Percentiles rank a stretch among this genome's conserved stretches.
These are phyloP conservation scores for Ramularia endophylla DNA, from an alignment of 2,329 filamentous ascomycete genomes.

Conservation along the genomic window DNA sequence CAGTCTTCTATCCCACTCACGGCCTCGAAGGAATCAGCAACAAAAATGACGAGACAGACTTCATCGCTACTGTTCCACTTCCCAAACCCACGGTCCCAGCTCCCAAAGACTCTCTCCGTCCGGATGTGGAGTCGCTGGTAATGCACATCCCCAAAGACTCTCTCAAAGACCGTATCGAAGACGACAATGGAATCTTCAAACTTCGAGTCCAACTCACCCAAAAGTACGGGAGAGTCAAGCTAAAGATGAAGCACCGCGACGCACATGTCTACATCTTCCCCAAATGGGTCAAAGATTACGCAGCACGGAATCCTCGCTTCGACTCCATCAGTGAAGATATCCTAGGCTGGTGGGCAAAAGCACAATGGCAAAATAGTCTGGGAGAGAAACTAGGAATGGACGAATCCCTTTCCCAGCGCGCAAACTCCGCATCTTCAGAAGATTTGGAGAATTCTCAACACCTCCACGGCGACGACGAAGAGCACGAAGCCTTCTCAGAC, in stretches of 20 bases:
- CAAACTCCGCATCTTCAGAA: conserved; percentile 17
- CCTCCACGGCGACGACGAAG: conserved; percentile 8
- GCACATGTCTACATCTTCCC: conserved; percentile 95
- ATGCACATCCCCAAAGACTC: conserved; percentile 84
- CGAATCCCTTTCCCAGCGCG: conserved; percentile 53
- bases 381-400: conserved; percentile 69
- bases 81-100: conserved; percentile 52
- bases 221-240: conserved; percentile 67
- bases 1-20: conserved; percentile 88
- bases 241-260: conserved; percentile 80
- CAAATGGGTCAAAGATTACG: conserved; percentile 81
- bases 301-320: conserved; percentile 70
- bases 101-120: conserved; percentile 59
- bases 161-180: conserved; percentile 73
- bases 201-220: conserved; percentile 64
- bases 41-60: conserved; percentile 91
- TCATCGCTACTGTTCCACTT: conserved; percentile 71
- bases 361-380: conserved; percentile 80
- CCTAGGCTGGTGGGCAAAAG: conserved; percentile 92
- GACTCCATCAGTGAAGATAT: conserved; percentile 89
- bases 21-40: conserved; percentile 58
- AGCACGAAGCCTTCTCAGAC: conserved; percentile 22
- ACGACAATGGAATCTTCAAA: conserved; percentile 64
- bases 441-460: conserved; percentile 21
- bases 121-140: conserved; percentile 70